phyloP scores from a whole-genome alignment of 1,284 basidiomycete species.

The Moesziomyces aphidis region DNA sequence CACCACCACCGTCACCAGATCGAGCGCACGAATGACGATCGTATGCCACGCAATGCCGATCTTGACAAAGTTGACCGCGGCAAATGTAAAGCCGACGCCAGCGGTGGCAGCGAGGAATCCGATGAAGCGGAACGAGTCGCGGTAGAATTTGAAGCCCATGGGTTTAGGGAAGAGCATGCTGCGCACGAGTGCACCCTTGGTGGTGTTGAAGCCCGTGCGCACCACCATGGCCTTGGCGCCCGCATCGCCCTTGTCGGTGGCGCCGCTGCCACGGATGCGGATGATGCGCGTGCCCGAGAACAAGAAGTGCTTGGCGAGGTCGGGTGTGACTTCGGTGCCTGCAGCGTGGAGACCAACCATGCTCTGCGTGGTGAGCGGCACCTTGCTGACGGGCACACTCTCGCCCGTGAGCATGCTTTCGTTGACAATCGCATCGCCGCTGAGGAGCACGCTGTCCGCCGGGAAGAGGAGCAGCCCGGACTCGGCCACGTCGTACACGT shows the following conservation, averaged over 20 bases:
- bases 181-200: slow-evolving; percentile 93
- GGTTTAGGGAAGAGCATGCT: slow-evolving; percentile 99
- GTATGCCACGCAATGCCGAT: slow-evolving; percentile 87
- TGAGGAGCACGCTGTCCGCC: slow-evolving; percentile 89
- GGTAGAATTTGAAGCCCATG: slow-evolving; percentile 91
- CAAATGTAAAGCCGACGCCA: slow-evolving; percentile 76
- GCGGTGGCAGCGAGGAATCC: slow-evolving; percentile 89
- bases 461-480: slow-evolving; percentile 82
- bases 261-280: slow-evolving; percentile 76
- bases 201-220: slow-evolving; percentile 96
- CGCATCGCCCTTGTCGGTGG: slow-evolving; percentile 53
- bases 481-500: slow-evolving; percentile 88
- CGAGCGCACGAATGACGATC: slow-evolving; percentile 90
- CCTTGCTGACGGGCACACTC: slow-evolving; percentile 91
- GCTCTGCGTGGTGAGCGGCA: slow-evolving; percentile 71
- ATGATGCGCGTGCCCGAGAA: slow-evolving; percentile 94
- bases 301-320: slow-evolving; percentile 86
- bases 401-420: slow-evolving; percentile 99
- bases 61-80: slow-evolving; percentile 87
- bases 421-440: slow-evolving; percentile 96
- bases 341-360: slow-evolving; percentile 53
- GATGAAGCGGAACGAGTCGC: slow-evolving; percentile 97
- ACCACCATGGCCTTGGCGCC: slow-evolving; percentile 86
- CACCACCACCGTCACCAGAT: slow-evolving; percentile 97
- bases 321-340: slow-evolving; percentile 73